Evolutionary conservation across 2,329 filamentous ascomycete genomes (phyloP), one percentile per base, ranked within the genome.

Genomic region (Bimuria novae-zelandiae): DNA sequence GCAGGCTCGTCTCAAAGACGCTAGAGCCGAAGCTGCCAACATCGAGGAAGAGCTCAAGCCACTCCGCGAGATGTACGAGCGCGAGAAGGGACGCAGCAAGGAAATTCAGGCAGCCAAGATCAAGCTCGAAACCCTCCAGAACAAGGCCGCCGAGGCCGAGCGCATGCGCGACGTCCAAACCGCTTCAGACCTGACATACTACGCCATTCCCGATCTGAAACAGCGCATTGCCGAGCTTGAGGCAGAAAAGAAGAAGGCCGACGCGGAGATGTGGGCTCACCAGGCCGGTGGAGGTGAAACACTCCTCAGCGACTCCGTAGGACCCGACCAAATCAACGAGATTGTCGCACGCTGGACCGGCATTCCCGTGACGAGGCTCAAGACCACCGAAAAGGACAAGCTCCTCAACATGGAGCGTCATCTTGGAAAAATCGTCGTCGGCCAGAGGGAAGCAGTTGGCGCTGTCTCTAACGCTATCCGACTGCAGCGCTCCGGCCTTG

Each of bases 331-430:
- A 75, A 99, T 99, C 82, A 97, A 99, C 73, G 93, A 97, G 71
- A 99, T 99, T 56, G 94, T 99, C 48, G 89, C 89, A 49, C 88
- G 92, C 56, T 97, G 92, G 90, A 99, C 94, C n/a, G 94, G 94
- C 59, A 99, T 99, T 64, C 94, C 94, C 1, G 91, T 99, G 54
- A 97, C 92, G 4, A 84, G 93, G 56, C 86, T 99, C 35, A 93
- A 89, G 79, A 97, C 94, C 0, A 89, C 92, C 0, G 94, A 99
- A 77, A 97, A 96, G 78, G 94, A 99, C 74, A 97, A 97, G 81
- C 83, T 99, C n/a, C 84, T 99, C 59, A 84, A 96, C 68, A 99
- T 99, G 94, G 94, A 99, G 77, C 89, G 85, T 68, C 87, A 88
- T 41, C 85, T 99, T 6, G 80, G 84, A 60, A 89, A 92, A 73